Evolutionary conservation across 2,329 filamentous ascomycete genomes (phyloP).

Genomic region (Cordyceps cicadae): DNA sequence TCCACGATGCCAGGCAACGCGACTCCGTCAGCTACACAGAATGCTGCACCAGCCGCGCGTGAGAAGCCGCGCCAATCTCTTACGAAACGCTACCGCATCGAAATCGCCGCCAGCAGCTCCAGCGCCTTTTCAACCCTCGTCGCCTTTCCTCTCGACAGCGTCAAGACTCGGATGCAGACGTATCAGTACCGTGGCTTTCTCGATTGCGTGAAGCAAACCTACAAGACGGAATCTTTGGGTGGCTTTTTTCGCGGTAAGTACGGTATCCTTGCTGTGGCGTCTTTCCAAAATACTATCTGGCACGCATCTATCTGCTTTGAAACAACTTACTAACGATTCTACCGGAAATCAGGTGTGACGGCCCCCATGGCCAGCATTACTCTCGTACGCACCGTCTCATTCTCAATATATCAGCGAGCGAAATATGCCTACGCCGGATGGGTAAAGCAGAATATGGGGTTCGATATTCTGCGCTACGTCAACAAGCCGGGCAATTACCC

Average conservation of each 20-base stretch:
- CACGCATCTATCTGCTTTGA: not conserved
- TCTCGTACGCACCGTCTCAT: slow-evolving; percentile 67
- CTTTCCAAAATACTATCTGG: not conserved
- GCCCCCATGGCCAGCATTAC: slow-evolving; percentile 76
- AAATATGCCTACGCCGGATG: slow-evolving; percentile 66
- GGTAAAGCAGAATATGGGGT: slow-evolving; percentile 57
- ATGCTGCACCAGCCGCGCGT: not conserved
- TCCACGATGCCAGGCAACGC: slow-evolving; percentile 4
- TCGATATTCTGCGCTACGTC: slow-evolving; percentile 65
- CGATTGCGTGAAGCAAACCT: slow-evolving; percentile 69
- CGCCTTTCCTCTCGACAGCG: slow-evolving; percentile 81
- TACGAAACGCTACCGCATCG: slow-evolving; percentile 70
- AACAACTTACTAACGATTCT: not conserved
- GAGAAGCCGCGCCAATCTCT: slow-evolving; percentile 27
- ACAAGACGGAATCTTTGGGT: slow-evolving; percentile 60
- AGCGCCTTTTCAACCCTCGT: slow-evolving; percentile 70
- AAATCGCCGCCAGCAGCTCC: slow-evolving; percentile 69
- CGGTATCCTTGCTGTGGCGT: not conserved
- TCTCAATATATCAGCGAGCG: slow-evolving; percentile 70
- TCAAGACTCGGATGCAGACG: slow-evolving; percentile 85
- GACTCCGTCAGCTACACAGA: not conserved
- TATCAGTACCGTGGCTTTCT: slow-evolving; percentile 69
- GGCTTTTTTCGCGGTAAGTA: slow-evolving; percentile 73
- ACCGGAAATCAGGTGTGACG: slow-evolving; percentile 49
- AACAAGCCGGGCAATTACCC: slow-evolving; percentile 64